These are phyloP conservation scores for Oryza glumipatula DNA, from an alignment of 176 grass and related monocot genomes.

Conservation along the genomic window DNA sequence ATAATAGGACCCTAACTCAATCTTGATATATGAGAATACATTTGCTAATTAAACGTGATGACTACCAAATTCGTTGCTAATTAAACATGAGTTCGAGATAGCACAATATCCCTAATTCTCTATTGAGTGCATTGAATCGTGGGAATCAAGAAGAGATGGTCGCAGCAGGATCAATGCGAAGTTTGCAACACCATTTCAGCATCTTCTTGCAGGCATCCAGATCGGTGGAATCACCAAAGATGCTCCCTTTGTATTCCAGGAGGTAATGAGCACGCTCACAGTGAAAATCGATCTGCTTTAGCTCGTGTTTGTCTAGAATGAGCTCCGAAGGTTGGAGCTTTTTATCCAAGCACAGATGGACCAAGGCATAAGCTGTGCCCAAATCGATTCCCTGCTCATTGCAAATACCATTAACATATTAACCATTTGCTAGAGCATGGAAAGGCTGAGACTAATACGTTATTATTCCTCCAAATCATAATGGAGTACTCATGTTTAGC, in stretches of 20 bases:
- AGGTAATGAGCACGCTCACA: background rate
- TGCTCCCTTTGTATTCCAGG: background rate
- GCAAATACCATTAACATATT: background rate
- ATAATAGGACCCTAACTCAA: background rate
- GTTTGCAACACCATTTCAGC: slow-evolving; percentile 30
- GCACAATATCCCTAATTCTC: too few species aligned
- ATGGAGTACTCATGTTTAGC: background rate
- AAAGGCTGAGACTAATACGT: background rate
- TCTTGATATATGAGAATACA: too few species aligned
- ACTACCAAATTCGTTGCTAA: too few species aligned
- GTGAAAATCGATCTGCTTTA: background rate
- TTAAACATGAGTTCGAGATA: too few species aligned
- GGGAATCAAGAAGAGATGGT: background rate
- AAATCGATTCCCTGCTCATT: slow-evolving; percentile 4
- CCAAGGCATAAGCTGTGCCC: slow-evolving; percentile 18
- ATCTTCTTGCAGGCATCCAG: background rate
- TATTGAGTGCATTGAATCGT: background rate
- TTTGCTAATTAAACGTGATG: too few species aligned
- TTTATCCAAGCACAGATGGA: slow-evolving; percentile 22
- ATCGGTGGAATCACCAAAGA: slow-evolving; percentile 6
- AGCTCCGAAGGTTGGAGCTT: slow-evolving; percentile 11
- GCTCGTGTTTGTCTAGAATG: background rate
- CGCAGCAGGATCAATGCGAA: background rate
- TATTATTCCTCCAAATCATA: background rate
- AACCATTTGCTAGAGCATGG: background rate